Percentiles rank a stretch among this genome's conserved stretches.
Evolutionary conservation across 2,329 filamentous ascomycete genomes (phyloP).

Genomic region (Dactylellina cionopaga): DNA sequence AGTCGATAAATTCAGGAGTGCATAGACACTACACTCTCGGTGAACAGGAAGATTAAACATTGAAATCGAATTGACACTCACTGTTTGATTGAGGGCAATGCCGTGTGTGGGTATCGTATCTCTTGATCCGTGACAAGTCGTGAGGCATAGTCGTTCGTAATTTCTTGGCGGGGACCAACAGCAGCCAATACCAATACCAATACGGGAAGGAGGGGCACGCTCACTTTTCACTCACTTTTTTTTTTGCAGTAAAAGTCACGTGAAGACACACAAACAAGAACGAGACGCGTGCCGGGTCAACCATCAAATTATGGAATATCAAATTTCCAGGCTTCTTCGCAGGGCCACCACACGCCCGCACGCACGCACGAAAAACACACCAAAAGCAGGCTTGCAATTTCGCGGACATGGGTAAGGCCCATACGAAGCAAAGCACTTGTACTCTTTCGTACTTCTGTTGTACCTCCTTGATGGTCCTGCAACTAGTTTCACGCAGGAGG

Average conservation of each 20-base stretch:
- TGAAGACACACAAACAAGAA: conserved; percentile 40
- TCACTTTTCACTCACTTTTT: neutral
- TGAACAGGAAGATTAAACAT: no score
- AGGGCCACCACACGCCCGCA: neutral
- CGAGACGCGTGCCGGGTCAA: conserved; percentile 2
- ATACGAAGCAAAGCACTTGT: neutral
- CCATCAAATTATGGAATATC: neutral
- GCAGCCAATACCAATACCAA: no score
- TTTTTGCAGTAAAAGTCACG: conserved; percentile 5
- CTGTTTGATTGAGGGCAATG: no score
- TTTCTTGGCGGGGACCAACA: conserved; percentile 4
- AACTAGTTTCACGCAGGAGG: no score
- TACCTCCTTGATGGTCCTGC: neutral
- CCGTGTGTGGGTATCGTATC: neutral
- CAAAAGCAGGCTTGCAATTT: conserved; percentile 33
- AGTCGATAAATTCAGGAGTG: neutral
- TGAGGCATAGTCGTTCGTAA: neutral
- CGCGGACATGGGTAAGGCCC: conserved; percentile 25
- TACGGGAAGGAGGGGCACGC: neutral
- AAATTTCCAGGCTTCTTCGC: conserved; percentile 4
- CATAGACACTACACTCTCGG: no score
- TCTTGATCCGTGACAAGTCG: neutral
- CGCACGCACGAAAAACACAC: conserved; percentile 15
- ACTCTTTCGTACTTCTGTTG: neutral
- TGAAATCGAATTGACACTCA: no score